phyloP scores from a whole-genome alignment of 2,329 filamentous ascomycete genomes.

The Eutypella sp. region DNA sequence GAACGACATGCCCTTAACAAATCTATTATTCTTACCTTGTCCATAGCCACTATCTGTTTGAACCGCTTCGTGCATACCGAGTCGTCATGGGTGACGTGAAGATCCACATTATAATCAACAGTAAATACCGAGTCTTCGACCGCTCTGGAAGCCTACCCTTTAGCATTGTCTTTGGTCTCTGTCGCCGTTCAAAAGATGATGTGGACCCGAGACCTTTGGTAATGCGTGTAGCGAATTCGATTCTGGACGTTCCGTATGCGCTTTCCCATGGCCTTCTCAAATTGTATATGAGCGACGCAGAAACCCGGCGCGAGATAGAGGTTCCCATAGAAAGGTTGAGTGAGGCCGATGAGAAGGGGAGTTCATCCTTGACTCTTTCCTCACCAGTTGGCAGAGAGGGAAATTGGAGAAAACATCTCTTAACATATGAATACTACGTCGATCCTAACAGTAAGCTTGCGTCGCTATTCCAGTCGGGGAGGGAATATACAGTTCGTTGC shows the following conservation, averaged over 20 bases:
- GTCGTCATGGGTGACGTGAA: too few species aligned
- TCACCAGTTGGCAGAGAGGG: slow-evolving; percentile 4
- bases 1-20: too few species aligned
- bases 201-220: slow-evolving; percentile 5
- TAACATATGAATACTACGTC: slow-evolving; percentile 5
- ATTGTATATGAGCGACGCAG: slow-evolving; percentile 4
- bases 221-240: slow-evolving; percentile 4
- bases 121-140: slow-evolving; percentile 3
- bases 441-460: slow-evolving; percentile 6
- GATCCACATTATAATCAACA: slow-evolving; percentile 6
- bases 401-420: slow-evolving; percentile 3
- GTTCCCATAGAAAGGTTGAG: background rate
- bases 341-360: slow-evolving; percentile 1
- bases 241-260: slow-evolving; percentile 8
- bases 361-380: slow-evolving; percentile 5
- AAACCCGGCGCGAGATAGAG: background rate
- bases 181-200: slow-evolving; percentile 5
- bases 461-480: slow-evolving; percentile 5
- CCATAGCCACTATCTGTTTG: too few species aligned
- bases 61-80: too few species aligned
- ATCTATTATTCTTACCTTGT: too few species aligned
- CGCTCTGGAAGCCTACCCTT: slow-evolving; percentile 4
- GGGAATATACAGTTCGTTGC: slow-evolving; percentile 6
- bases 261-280: slow-evolving; percentile 6
- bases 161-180: slow-evolving; percentile 7